Evolutionary conservation across 2,329 filamentous ascomycete species (phyloP).

Genomic region (Metarhizium robertsii): DNA sequence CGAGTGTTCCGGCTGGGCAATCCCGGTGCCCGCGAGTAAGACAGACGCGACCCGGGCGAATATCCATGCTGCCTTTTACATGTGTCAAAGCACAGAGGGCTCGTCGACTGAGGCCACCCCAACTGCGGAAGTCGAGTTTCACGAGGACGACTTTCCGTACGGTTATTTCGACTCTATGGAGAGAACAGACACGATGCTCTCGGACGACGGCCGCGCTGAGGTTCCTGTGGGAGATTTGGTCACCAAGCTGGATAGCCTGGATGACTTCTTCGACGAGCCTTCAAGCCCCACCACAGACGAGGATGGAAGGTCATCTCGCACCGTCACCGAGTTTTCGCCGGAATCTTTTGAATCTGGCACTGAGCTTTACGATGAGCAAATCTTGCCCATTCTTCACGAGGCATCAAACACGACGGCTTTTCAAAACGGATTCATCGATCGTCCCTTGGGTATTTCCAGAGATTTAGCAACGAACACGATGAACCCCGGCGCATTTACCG

Average conservation of each 20-base stretch:
- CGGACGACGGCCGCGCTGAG: constrained; percentile 66
- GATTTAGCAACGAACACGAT: constrained; percentile 52
- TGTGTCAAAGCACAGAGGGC: constrained; percentile 64
- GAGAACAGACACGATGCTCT: constrained; percentile 85
- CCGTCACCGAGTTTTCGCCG: constrained; percentile 54
- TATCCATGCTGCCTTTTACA: constrained; percentile 93
- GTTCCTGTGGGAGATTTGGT: constrained; percentile 68
- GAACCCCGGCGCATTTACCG: constrained; percentile 51
- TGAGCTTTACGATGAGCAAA: constrained; percentile 86
- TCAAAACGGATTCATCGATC: constrained; percentile 80
- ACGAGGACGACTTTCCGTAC: constrained; percentile 77
- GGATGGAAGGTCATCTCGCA: constrained; percentile 52
- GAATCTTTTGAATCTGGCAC: constrained; percentile 65
- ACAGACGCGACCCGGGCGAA: constrained; percentile 80
- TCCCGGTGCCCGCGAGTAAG: constrained; percentile 85
- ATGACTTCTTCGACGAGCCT: constrained; percentile 73
- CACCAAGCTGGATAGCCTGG: constrained; percentile 66
- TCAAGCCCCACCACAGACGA: constrained; percentile 47
- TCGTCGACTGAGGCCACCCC: constrained; percentile 49
- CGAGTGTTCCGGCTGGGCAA: constrained; percentile 91
- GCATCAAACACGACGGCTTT: constrained; percentile 74
- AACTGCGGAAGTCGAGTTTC: constrained; percentile 86
- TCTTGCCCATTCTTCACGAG: constrained; percentile 79
- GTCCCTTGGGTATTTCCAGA: constrained; percentile 50
- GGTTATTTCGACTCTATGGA: constrained; percentile 66